Conservation (phyloP, 768 basidiomycete species). For the Cystoderma amianthinum region DNA sequence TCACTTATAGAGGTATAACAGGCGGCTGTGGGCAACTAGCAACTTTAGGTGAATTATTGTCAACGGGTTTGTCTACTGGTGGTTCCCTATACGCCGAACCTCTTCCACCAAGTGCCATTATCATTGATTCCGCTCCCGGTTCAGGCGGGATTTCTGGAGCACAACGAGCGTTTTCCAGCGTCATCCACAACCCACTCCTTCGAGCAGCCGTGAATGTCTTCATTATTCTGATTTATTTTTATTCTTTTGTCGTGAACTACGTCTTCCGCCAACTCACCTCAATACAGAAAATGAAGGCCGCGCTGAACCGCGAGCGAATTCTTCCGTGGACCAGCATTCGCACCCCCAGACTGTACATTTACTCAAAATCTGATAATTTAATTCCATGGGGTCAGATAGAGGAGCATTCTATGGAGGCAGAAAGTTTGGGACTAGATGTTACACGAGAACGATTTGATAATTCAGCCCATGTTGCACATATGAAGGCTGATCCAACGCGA, state of each 20-base stretch:
- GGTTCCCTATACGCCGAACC: slow-evolving; percentile 4
- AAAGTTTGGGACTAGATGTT: slow-evolving; percentile 23
- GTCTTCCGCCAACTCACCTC: slow-evolving; percentile 14
- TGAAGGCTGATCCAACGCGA: slow-evolving; percentile 28
- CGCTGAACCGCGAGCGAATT: slow-evolving; percentile 20
- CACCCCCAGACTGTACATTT: slow-evolving; percentile 38
- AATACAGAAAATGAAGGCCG: slow-evolving; percentile 17
- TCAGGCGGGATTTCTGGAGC: slow-evolving; percentile 16
- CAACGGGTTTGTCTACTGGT: slow-evolving; percentile 8
- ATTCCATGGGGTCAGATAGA: too few species aligned
- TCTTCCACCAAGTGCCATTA: slow-evolving; percentile 20
- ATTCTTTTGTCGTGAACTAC: slow-evolving; percentile 8
- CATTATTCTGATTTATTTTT: slow-evolving; percentile 19
- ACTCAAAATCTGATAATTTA: slow-evolving; percentile 37
- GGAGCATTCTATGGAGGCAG: slow-evolving; percentile 23
- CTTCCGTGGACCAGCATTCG: slow-evolving; percentile 29
- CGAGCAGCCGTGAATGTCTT: slow-evolving; percentile 13
- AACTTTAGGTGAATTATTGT: slow-evolving; percentile 24
- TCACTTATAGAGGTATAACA: too few species aligned
- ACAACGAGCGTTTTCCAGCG: slow-evolving; percentile 22
- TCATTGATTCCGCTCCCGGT: slow-evolving; percentile 43
- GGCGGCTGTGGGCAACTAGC: slow-evolving; percentile 33
- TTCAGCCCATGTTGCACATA: slow-evolving; percentile 40
- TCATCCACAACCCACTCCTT: slow-evolving; percentile 21
- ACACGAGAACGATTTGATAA: slow-evolving; percentile 28